These are phyloP conservation scores for Eucalyptus camaldulensis DNA, from an alignment of 345 rosid genomes.

Conservation along the genomic window DNA sequence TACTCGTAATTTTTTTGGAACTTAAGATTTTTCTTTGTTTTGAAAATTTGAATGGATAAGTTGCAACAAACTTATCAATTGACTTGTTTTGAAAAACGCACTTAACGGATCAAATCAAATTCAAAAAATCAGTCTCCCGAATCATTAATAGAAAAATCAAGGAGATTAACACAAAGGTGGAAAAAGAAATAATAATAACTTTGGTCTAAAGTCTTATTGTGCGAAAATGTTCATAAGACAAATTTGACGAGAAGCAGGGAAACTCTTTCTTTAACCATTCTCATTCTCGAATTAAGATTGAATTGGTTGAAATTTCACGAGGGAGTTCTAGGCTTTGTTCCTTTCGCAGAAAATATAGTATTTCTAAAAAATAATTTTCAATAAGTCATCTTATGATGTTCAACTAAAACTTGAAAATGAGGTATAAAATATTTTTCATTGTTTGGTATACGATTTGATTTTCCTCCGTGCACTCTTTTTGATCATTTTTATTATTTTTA, in stretches of 20 bases:
- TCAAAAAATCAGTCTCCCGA: not conserved
- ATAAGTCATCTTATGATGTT: rapidly evolving
- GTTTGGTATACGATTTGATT: rapidly evolving
- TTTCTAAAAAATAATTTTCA: too few species aligned
- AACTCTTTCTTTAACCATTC: not conserved
- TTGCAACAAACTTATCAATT: not conserved
- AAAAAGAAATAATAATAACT: not conserved
- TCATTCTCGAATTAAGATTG: not conserved
- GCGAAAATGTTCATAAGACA: not conserved
- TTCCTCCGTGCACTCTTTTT: rapidly evolving
- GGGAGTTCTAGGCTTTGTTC: too few species aligned
- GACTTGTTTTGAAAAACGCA: not conserved
- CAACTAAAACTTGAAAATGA: rapidly evolving
- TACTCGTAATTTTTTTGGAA: not conserved
- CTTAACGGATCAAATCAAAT: not conserved
- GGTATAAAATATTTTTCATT: too few species aligned
- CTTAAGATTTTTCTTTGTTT: not conserved
- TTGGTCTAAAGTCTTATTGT: not conserved
- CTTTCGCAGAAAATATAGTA: rapidly evolving
- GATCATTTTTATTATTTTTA: too few species aligned
- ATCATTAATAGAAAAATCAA: not conserved
- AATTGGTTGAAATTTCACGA: not conserved
- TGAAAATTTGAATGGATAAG: not conserved
- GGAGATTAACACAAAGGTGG: not conserved
- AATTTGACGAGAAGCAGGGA: not conserved